Evolutionary conservation across 306 rosid species (phyloP).

Genomic region (Styphnolobium japonicum): DNA sequence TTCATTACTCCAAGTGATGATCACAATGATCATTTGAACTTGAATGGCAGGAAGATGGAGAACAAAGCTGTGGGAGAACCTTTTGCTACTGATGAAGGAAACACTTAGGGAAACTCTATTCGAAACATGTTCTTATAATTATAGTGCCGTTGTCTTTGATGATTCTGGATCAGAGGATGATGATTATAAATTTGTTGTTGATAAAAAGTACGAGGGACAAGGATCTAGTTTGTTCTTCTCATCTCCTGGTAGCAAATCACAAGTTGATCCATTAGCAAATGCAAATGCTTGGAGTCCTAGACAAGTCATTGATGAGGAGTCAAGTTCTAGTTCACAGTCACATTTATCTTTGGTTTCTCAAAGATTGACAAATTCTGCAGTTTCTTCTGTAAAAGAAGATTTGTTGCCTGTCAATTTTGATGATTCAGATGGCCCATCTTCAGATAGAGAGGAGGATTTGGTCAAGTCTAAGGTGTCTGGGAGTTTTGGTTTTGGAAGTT

Average conservation of each 20-base stretch:
- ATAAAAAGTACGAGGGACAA: slow-evolving; percentile 35
- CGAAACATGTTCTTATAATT: slow-evolving; percentile 40
- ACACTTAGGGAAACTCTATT: slow-evolving; percentile 15
- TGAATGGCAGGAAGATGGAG: slow-evolving; percentile 11
- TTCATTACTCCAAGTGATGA: slow-evolving; percentile 38
- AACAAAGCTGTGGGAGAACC: slow-evolving; percentile 32
- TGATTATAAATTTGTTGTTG: slow-evolving; percentile 41
- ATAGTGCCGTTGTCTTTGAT: slow-evolving; percentile 59
- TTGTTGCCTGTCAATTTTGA: slow-evolving; percentile 60
- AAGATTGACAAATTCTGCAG: slow-evolving; percentile 37
- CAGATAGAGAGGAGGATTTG: slow-evolving; percentile 60
- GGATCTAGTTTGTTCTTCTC: slow-evolving; percentile 46
- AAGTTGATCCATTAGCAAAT: slow-evolving; percentile 35
- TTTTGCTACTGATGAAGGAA: slow-evolving; percentile 47
- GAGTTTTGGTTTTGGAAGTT: slow-evolving; percentile 34
- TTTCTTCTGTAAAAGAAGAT: slow-evolving; percentile 50
- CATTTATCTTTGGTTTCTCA: slow-evolving; percentile 49
- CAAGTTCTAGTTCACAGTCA: slow-evolving; percentile 36
- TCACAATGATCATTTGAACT: slow-evolving; percentile 37
- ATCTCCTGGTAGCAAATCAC: slow-evolving; percentile 42
- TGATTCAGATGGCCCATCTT: slow-evolving; percentile 72
- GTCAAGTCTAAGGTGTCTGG: slow-evolving; percentile 38
- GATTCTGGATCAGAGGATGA: slow-evolving; percentile 72
- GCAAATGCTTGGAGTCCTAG: slow-evolving; percentile 45
- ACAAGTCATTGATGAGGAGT: slow-evolving; percentile 37